These are phyloP conservation scores for Vitis riparia DNA, from an alignment of 164 flowering plant genomes.

Conservation along the genomic window DNA sequence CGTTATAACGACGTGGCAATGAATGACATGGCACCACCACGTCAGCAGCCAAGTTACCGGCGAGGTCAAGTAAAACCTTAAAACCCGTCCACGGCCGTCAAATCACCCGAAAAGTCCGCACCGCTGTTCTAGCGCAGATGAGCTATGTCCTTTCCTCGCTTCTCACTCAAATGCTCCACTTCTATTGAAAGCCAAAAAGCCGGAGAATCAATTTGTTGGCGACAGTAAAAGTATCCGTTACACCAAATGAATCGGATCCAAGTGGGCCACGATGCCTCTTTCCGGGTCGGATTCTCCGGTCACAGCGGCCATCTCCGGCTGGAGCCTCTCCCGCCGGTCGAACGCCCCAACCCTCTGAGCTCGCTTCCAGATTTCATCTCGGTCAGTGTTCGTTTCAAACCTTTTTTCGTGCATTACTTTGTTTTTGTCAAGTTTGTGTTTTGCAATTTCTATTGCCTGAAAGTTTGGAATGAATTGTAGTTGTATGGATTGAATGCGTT, in stretches of 20 bases:
- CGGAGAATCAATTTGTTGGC: too few species aligned
- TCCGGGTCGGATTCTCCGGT: constrained; percentile 87
- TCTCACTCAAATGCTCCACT: too few species aligned
- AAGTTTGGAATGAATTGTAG: too few species aligned
- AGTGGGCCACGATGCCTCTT: constrained; percentile 58
- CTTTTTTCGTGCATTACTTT: neutral
- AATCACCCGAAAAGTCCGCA: too few species aligned
- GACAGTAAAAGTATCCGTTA: neutral
- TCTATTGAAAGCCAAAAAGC: too few species aligned
- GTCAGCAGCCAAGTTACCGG: too few species aligned
- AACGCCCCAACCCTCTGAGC: constrained; percentile 49
- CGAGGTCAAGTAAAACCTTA: too few species aligned
- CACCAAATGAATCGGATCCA: constrained; percentile 63
- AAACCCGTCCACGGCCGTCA: too few species aligned
- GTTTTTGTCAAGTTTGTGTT: neutral
- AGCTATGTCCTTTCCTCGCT: too few species aligned
- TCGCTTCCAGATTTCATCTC: constrained; percentile 76
- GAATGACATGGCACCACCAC: too few species aligned
- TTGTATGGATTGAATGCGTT: neutral
- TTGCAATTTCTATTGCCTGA: neutral
- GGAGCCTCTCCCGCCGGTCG: constrained; percentile 79
- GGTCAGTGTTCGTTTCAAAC: constrained; percentile 39
- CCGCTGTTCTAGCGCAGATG: too few species aligned
- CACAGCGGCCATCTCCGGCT: constrained; percentile 87
- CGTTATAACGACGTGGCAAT: too few species aligned